Evolutionary conservation across 148 eudicot genomes (phyloP).

Genomic region (Linanthus parryae): DNA sequence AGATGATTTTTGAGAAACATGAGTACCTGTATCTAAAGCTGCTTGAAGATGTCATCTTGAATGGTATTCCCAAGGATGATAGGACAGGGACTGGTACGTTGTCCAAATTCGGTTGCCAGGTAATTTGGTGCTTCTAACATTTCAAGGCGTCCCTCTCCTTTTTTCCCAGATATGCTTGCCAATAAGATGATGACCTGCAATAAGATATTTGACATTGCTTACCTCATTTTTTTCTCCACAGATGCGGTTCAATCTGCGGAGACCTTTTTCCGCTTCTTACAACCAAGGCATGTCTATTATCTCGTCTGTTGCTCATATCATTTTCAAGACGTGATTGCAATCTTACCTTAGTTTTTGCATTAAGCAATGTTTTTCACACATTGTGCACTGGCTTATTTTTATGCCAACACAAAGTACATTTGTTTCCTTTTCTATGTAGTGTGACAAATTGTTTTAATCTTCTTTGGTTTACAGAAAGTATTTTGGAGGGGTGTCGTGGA

Average conservation of each 20-base stretch:
- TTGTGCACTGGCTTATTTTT: no score
- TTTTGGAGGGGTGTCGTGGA: slow-evolving; percentile 98
- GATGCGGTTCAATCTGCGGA: no score
- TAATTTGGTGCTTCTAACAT: no score
- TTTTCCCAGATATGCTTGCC: neutral
- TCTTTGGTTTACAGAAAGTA: slow-evolving; percentile 83
- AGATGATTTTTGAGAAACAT: slow-evolving; percentile 37
- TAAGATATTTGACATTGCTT: neutral
- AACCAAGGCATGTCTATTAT: slow-evolving; percentile 51
- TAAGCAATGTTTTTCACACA: no score
- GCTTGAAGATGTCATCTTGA: slow-evolving; percentile 38
- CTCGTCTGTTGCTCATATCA: no score
- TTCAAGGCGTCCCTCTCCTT: neutral
- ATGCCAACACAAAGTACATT: no score
- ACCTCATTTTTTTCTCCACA: no score
- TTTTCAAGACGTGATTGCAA: no score
- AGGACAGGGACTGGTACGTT: slow-evolving; percentile 55
- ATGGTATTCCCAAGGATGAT: slow-evolving; percentile 45
- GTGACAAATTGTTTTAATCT: no score
- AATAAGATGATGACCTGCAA: neutral
- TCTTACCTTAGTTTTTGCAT: no score
- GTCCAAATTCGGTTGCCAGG: slow-evolving; percentile 65
- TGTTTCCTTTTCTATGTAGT: no score
- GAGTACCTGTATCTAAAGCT: slow-evolving; percentile 40
- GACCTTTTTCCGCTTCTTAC: no score